phyloP scores from a whole-genome alignment of 1,284 basidiomycete species.

The Tylopilus orsonianus region DNA sequence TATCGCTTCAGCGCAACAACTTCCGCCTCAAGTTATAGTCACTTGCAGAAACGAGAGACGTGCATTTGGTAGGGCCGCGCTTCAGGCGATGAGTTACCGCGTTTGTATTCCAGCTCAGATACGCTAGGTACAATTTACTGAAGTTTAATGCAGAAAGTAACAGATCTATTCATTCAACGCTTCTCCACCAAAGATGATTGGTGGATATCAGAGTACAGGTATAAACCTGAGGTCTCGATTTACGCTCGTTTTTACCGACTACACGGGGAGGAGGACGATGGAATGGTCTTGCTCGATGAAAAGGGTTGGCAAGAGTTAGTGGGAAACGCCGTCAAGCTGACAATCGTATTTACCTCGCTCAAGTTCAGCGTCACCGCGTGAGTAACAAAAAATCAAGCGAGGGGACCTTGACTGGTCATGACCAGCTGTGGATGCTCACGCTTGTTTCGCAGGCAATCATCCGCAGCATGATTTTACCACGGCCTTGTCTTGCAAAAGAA shows the following conservation, averaged over 20 bases:
- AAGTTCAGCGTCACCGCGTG: conserved; percentile 35
- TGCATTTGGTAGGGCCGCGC: conserved; percentile 30
- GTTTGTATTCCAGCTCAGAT: conserved; percentile 15
- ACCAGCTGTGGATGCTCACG: conserved; percentile 14
- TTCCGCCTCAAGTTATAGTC: conserved; percentile 35
- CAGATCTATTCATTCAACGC: conserved; percentile 33
- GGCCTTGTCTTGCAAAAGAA: neutral
- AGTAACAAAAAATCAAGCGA: conserved; percentile 12
- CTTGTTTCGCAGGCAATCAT: conserved; percentile 25
- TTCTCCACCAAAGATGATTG: conserved; percentile 36
- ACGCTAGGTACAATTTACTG: conserved; percentile 5
- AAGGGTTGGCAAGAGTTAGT: conserved; percentile 34
- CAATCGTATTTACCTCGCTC: conserved; percentile 33
- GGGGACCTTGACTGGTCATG: too few species aligned
- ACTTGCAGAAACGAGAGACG: conserved; percentile 32
- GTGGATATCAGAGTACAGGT: conserved; percentile 36
- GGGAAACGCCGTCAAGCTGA: conserved; percentile 34
- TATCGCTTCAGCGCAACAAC: conserved; percentile 27
- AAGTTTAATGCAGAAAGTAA: conserved; percentile 26
- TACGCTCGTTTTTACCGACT: conserved; percentile 35
- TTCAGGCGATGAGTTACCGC: conserved; percentile 35
- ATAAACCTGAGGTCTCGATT: conserved; percentile 34
- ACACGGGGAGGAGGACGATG: conserved; percentile 34
- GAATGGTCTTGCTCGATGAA: conserved; percentile 33
- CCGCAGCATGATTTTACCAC: conserved; percentile 20